Base-by-base conservation (phyloP, 1,284 basidiomycete genomes). In the Ganoderma meredithae region DNA sequence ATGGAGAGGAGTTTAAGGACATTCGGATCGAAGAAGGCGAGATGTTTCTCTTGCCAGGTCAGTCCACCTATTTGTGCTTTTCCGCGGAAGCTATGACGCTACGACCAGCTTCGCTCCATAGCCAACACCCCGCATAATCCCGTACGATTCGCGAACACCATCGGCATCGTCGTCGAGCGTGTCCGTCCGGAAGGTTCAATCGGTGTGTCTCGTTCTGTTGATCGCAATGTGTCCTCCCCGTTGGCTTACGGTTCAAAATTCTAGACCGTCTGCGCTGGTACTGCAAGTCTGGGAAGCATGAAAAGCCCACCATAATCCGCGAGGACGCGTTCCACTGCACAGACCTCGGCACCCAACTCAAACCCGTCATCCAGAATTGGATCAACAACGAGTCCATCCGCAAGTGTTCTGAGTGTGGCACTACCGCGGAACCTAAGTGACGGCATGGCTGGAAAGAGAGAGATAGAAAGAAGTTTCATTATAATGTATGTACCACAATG, bases 51-150 rank as follows among this genome's bases (percentile, higher is more conserved):
- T 84, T 99, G 25, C 96, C 96, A 60, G 93, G 96, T 95, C 70
- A 65, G 86, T 76, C 7, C 47, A 10, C 39, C 13, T 25, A 31
- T 4, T 4, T 27, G 8, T 41, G 17, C 1, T n/a, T 62, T 17
- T 36, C 5, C 17, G 10, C 9, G n/a, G 25, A 43, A 43, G 12
- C 31, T 43, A 15, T 33, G 25, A 4, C 17, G 13, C 13, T 27
- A 10, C 6, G 27, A 7, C 58, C 27, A 0, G 22, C 13, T 10
- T 59, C 3, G 22, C 39, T 40, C 10, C 39, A 44, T 72, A 97
- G 95, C 92, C 1, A 96, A 98, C 79, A 97, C 94, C 0, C 96
- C 97, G 0, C 97, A 99, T 82, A 97, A 97, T 74, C 97, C 97
- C 9, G 92, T 96, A 33, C 89, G 97, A 12, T 97, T 93, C 72